Evolutionary conservation across 768 basidiomycete genomes (phyloP), one percentile per base, ranked within the genome.

Genomic region (Gymnopilus dilepis): DNA sequence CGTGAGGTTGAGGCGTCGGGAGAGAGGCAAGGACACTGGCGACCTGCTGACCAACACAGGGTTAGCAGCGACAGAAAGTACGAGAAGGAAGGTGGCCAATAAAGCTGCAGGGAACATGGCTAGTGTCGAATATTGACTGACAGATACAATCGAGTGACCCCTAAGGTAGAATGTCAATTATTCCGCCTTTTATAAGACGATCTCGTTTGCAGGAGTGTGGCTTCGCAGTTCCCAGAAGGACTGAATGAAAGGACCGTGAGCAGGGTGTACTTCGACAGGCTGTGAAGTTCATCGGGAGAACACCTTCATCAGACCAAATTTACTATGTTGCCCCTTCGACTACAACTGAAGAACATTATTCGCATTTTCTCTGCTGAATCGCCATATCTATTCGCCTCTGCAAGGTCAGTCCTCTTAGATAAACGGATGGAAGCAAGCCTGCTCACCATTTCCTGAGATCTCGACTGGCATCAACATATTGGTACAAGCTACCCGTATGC

Each of bases 1-100:
- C 11, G 77, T 83, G 61, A 78, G 60, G 72, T 87, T 87, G 67
- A 86, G 65, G 58, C 77, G 76, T 69, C 82, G 81, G 17, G 86
- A 80, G 40, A 90, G 70, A n/a, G 84, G 77, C 21, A 89, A 69
- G 4, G 79, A 80, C 51, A 85, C 73, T 22, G 70, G 73, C 9
- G 77, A 74, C 59, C 74, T 68, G 58, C 76, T 72, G 31, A 85
- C 69, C 47, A 82, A 70, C 42, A 81, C 71, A 0, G 82, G 82
- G 43, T 77, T 79, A 43, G 81, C 81, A 53, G 73, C 77, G 43
- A 81, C 80, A 34, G 78, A 74, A 40, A 84, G 65, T 42, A 80
- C 80, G 53, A 85, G 74, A 45, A 84, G 69, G 31, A 85, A 67
- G 52, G 78, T 74, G 30, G 79, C 77, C 59, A 85, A 73, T 50